Conservation (phyloP, 2,329 filamentous ascomycete species). For the Aspergillus hortae region DNA sequence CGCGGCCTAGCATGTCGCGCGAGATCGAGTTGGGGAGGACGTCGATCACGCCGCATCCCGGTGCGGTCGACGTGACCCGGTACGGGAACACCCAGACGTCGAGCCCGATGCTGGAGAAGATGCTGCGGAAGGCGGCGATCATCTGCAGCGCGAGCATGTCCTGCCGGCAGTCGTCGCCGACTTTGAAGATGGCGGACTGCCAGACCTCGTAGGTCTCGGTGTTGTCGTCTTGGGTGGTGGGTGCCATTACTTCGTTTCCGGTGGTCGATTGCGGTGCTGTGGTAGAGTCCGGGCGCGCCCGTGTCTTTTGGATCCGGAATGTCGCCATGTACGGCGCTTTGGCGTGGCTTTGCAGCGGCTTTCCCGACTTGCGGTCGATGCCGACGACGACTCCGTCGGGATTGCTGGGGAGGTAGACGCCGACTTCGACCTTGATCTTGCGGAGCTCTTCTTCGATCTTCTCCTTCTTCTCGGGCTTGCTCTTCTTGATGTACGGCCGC, state of each 20-base stretch:
- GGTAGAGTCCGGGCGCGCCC: conserved; percentile 19
- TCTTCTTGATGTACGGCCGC: conserved; percentile 84
- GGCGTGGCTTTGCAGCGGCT: conserved; percentile 93
- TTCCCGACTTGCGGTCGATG: conserved; percentile 96
- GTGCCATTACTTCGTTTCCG: neutral
- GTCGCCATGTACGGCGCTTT: conserved; percentile 99
- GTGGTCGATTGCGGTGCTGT: neutral
- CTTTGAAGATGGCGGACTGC: conserved; percentile 99
- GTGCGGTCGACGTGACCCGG: conserved; percentile 93
- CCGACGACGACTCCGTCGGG: conserved; percentile 96
- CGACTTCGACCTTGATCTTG: conserved; percentile 94
- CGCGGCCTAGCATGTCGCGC: conserved; percentile 95
- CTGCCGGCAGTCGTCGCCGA: conserved; percentile 96
- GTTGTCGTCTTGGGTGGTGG: conserved; percentile 10
- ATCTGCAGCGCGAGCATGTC: conserved; percentile 95
- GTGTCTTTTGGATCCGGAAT: conserved; percentile 88
- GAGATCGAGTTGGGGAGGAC: conserved; percentile 97
- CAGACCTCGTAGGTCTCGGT: conserved; percentile 79
- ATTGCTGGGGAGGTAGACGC: conserved; percentile 95
- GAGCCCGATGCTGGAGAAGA: conserved; percentile 90
- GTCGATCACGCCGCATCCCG: conserved; percentile 96
- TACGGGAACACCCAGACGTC: conserved; percentile 98
- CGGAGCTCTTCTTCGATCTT: conserved; percentile 98
- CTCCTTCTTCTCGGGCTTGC: conserved; percentile 95
- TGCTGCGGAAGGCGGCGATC: conserved; percentile 95